These are phyloP conservation scores for Geoglossum cookeanum DNA, from an alignment of 2,329 filamentous ascomycete species.

Conservation along the genomic window DNA sequence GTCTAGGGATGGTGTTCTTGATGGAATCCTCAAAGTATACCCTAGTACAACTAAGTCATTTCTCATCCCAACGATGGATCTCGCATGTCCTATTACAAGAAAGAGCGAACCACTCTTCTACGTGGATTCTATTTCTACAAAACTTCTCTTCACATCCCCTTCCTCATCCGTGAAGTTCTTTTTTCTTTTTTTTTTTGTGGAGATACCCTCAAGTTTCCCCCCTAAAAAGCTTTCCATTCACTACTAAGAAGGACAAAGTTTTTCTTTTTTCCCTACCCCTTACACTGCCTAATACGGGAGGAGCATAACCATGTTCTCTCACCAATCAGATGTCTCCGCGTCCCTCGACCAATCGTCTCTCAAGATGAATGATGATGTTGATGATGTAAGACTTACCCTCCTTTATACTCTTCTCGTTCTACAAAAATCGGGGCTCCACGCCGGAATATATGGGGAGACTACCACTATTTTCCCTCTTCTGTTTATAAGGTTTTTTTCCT, in stretches of 20 bases:
- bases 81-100: not conserved
- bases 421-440: not conserved
- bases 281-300: not conserved
- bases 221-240: not conserved
- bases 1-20: not conserved
- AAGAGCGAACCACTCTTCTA: not conserved
- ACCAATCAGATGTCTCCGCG: not conserved
- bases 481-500: not conserved
- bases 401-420: not conserved
- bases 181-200: not conserved
- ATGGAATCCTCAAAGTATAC: not conserved
- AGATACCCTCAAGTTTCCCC: not conserved
- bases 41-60: not conserved
- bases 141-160: not conserved
- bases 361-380: not conserved
- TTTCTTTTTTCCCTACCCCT: not conserved
- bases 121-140: not conserved
- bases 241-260: not conserved
- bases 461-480: not conserved
- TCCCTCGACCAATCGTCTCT: not conserved
- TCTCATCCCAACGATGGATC: not conserved
- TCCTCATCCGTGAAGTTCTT: not conserved
- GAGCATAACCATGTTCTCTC: not conserved
- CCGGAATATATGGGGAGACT: not conserved
- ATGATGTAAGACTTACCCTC: not conserved